These are phyloP conservation scores for Phyllostachys edulis DNA, from an alignment of 176 grass and related monocot species.

Conservation along the genomic window DNA sequence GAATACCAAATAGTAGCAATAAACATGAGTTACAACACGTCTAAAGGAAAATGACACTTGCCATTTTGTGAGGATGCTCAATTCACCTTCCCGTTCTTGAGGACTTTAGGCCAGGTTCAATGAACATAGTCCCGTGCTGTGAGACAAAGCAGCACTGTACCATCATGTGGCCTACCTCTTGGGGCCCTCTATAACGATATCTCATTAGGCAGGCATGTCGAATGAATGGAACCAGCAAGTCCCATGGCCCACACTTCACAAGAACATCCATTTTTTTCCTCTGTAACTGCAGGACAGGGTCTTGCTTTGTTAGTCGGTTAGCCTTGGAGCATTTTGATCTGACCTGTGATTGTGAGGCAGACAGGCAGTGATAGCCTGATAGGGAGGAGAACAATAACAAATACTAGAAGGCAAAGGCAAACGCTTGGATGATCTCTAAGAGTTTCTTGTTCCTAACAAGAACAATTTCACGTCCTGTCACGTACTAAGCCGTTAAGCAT, in stretches of 20 bases:
- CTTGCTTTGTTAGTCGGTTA: neutral
- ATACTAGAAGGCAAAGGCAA: too few relatives aligned
- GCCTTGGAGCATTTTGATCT: neutral
- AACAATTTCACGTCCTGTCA: too few relatives aligned
- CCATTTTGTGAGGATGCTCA: neutral
- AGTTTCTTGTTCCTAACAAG: too few relatives aligned
- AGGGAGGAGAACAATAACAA: too few relatives aligned
- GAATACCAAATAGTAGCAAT: neutral
- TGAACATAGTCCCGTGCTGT: neutral
- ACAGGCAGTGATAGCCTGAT: too few relatives aligned
- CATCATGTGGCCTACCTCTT: neutral
- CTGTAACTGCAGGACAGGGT: neutral
- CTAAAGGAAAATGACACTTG: neutral
- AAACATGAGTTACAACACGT: neutral
- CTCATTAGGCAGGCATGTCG: neutral
- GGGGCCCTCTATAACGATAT: neutral
- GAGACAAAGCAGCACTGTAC: neutral
- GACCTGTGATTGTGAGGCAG: too few relatives aligned
- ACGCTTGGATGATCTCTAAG: too few relatives aligned
- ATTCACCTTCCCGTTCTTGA: conserved; percentile 3
- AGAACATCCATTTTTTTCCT: neutral
- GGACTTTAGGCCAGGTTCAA: conserved; percentile 30
- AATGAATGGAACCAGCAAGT: neutral
- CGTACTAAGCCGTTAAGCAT: neutral
- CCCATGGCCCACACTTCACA: neutral